phyloP scores from a whole-genome alignment of 768 basidiomycete species.

The Termitomyces sp. region DNA sequence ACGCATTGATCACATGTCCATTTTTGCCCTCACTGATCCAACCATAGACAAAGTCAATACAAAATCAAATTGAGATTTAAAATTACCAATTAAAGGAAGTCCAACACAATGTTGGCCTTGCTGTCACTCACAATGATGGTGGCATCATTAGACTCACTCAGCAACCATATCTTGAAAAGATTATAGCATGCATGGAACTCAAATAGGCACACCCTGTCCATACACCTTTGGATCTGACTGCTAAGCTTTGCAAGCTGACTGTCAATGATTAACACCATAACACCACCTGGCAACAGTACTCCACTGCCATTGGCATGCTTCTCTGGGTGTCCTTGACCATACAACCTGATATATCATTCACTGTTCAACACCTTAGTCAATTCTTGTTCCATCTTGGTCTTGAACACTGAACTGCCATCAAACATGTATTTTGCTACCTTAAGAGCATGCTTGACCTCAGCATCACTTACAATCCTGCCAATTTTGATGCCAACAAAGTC shows the following conservation, averaged over 20 bases:
- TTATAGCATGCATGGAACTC: conserved; percentile 20
- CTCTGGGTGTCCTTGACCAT: not conserved
- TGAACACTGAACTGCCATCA: too few species aligned
- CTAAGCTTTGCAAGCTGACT: conserved; percentile 13
- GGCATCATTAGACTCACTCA: conserved; percentile 23
- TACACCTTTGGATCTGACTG: conserved; percentile 19
- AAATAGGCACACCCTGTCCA: conserved; percentile 16
- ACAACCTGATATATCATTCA: not conserved
- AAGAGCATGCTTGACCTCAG: not conserved
- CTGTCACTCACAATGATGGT: conserved; percentile 16
- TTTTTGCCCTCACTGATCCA: conserved; percentile 14
- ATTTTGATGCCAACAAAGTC: not conserved
- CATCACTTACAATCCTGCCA: not conserved
- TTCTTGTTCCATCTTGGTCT: not conserved
- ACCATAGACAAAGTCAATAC: conserved; percentile 10
- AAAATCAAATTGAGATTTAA: conserved; percentile 21
- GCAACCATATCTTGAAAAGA: conserved; percentile 19
- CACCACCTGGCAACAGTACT: not conserved
- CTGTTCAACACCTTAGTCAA: not conserved
- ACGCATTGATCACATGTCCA: conserved; percentile 30
- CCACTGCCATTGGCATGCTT: not conserved
- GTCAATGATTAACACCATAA: not conserved
- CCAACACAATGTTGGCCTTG: conserved; percentile 25
- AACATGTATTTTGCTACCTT: not conserved
- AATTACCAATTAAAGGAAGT: conserved; percentile 24